Evolutionary conservation across 148 eudicot genomes (phyloP).

Genomic region (Talinum fruticosum): DNA sequence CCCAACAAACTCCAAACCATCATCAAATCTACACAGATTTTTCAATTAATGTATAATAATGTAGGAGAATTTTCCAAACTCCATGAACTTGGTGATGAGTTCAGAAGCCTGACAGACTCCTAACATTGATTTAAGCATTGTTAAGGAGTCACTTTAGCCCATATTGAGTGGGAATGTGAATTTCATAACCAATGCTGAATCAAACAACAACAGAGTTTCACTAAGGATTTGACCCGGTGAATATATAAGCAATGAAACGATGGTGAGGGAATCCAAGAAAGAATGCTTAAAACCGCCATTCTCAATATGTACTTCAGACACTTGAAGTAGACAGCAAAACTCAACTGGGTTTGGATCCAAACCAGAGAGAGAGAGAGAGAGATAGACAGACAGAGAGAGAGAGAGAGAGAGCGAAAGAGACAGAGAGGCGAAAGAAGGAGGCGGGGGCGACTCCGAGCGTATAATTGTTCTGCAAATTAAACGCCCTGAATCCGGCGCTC

Average conservation of each 20-base stretch:
- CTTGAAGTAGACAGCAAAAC: no score
- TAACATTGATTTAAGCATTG: neutral
- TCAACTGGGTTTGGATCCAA: neutral
- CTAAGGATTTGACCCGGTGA: no score
- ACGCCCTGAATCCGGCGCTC: neutral
- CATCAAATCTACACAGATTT: neutral
- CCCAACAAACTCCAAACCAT: neutral
- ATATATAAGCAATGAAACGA: no score
- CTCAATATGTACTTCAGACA: no score
- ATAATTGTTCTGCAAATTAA: neutral
- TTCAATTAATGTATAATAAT: neutral
- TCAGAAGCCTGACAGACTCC: slow-evolving; percentile 8
- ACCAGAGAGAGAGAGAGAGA: neutral
- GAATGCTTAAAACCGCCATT: neutral
- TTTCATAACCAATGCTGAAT: neutral
- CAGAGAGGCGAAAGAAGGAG: neutral
- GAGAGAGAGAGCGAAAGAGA: neutral
- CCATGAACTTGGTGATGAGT: neutral
- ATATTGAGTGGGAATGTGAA: neutral
- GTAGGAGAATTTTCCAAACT: neutral
- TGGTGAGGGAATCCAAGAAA: neutral
- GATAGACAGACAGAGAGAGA: neutral
- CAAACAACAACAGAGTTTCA: no score
- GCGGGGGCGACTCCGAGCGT: neutral
- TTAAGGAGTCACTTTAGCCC: neutral